Evolutionary conservation across 306 rosid species (phyloP).

Genomic region (Betula pendula): DNA sequence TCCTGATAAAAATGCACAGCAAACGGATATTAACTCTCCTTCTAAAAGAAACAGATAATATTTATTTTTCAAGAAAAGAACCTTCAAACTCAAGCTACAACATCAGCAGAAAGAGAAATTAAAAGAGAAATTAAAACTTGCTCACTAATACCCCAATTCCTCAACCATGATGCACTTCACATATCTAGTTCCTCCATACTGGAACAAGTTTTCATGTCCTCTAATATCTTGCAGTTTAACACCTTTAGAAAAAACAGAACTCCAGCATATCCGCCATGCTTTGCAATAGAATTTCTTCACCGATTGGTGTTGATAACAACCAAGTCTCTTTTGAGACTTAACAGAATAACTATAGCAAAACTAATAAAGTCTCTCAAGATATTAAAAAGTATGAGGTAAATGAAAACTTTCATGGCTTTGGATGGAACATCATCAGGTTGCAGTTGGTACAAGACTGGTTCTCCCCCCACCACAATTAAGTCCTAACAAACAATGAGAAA

Average conservation of each 20-base stretch:
- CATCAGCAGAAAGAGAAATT: no score
- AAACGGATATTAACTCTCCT: slow-evolving; percentile 8
- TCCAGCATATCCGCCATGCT: background rate
- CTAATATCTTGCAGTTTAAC: background rate
- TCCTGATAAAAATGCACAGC: slow-evolving; percentile 51
- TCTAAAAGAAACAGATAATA: slow-evolving; percentile 5
- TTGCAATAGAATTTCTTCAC: background rate
- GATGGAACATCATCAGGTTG: background rate
- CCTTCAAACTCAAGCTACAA: background rate
- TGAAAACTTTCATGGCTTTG: no score
- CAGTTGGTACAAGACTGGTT: background rate
- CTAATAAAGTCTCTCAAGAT: background rate
- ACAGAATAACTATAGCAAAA: background rate
- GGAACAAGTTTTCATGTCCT: background rate
- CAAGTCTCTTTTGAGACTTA: background rate
- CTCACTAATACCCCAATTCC: background rate
- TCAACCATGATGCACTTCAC: background rate
- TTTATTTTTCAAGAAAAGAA: background rate
- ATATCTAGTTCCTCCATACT: background rate
- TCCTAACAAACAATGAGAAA: no score
- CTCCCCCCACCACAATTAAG: background rate
- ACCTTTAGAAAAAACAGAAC: background rate
- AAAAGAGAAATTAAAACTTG: background rate
- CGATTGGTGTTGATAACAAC: background rate
- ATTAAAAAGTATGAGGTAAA: background rate